phyloP scores from a whole-genome alignment of 768 basidiomycete genomes.

The Tulasnella calospora region DNA sequence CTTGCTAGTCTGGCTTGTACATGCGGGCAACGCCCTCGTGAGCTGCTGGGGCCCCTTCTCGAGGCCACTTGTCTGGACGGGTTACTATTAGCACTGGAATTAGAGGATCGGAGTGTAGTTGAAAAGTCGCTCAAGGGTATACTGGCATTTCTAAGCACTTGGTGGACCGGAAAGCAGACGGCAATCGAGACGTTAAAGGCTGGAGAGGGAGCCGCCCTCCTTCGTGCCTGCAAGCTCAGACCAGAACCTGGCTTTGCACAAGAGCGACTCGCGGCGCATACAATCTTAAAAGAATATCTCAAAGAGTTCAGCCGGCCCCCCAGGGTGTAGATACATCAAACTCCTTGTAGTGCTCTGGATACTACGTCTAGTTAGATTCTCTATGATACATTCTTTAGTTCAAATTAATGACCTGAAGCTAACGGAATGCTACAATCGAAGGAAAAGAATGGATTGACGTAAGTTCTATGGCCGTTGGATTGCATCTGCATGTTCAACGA shows the following conservation, averaged over 20 bases:
- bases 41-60: neutral
- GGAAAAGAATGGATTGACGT: no score
- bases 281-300: neutral
- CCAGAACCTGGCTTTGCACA: no score
- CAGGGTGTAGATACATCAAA: no score
- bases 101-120: neutral
- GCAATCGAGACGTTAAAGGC: neutral
- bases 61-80: neutral
- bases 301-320: no score
- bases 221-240: no score
- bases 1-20: neutral
- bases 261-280: neutral
- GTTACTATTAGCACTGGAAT: neutral
- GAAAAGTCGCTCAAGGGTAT: neutral
- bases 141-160: neutral
- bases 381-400: no score
- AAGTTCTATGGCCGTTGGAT: no score
- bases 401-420: no score
- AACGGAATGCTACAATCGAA: no score
- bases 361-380: no score
- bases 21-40: neutral
- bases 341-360: no score
- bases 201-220: neutral
- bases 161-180: neutral
- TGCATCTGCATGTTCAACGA: no score